Percentiles rank a stretch among this genome's conserved stretches.
These are phyloP conservation scores for Tylopilus orsonianus DNA, from an alignment of 1,284 basidiomycete genomes.

Conservation along the genomic window DNA sequence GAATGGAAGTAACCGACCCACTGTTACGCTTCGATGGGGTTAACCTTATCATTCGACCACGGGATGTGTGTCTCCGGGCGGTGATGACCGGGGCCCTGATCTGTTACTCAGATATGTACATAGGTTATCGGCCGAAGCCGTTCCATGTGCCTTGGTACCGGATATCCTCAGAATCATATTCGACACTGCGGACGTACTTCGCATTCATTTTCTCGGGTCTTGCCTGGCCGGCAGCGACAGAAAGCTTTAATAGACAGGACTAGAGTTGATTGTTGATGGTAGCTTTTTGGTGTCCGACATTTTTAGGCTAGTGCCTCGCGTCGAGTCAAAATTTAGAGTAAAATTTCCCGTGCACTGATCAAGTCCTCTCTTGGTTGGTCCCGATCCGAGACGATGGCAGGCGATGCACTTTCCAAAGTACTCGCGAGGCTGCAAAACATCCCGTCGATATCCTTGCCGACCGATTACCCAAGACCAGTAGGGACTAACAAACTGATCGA, in stretches of 20 bases:
- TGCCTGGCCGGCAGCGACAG: not conserved
- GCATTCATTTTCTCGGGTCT: no score
- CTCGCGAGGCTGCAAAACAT: constrained; percentile 68
- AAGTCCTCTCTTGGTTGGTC: not conserved
- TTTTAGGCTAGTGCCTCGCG: not conserved
- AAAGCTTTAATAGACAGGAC: not conserved
- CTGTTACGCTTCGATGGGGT: no score
- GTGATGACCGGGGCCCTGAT: no score
- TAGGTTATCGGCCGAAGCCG: not conserved
- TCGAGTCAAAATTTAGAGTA: constrained; percentile 5
- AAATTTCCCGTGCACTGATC: constrained; percentile 2
- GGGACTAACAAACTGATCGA: constrained; percentile 77
- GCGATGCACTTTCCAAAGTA: constrained; percentile 50
- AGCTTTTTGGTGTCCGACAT: no score
- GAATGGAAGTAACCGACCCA: no score
- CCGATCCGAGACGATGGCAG: constrained; percentile 34
- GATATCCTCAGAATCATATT: no score
- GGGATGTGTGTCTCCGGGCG: no score
- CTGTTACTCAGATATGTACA: not conserved
- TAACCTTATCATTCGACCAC: no score
- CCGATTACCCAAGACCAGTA: constrained; percentile 90
- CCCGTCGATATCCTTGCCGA: constrained; percentile 91
- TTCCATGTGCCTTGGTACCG: no score
- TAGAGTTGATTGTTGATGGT: no score
- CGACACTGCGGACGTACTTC: no score